Percentiles rank a stretch among this genome's conserved stretches.
phyloP scores from a whole-genome alignment of 2,329 filamentous ascomycete species.

The Diaporthe citri region DNA sequence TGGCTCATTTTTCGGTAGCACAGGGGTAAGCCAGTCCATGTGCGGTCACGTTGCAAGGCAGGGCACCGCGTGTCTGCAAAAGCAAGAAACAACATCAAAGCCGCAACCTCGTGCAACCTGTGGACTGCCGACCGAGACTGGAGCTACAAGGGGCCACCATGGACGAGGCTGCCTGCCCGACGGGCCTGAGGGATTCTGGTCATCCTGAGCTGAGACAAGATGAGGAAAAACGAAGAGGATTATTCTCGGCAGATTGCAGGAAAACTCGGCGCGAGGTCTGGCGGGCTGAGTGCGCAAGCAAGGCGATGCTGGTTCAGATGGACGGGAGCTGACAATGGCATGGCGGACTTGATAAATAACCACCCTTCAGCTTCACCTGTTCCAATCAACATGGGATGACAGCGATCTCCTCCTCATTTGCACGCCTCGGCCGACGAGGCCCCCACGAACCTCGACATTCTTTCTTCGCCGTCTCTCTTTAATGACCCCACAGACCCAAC shows the following conservation, averaged over 20 bases:
- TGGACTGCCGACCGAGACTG: neutral
- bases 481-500: neutral
- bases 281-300: neutral
- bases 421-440: neutral
- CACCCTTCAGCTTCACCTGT: neutral
- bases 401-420: neutral
- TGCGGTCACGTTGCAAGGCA: neutral
- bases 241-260: conserved; percentile 21
- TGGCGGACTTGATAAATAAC: neutral
- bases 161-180: neutral
- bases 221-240: neutral
- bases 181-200: neutral
- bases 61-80: conserved; percentile 8
- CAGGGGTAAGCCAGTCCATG: conserved; percentile 1
- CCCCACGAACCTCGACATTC: neutral
- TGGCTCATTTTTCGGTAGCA: conserved; percentile 3
- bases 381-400: neutral
- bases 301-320: neutral
- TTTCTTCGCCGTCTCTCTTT: neutral
- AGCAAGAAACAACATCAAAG: conserved; percentile 22
- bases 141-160: conserved; percentile 13
- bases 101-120: conserved; percentile 21
- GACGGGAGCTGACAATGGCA: neutral
- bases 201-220: conserved; percentile 25
- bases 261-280: neutral